Conservation (phyloP, 495 filamentous ascomycete genomes). For the Hyaloscypha finlandica region DNA sequence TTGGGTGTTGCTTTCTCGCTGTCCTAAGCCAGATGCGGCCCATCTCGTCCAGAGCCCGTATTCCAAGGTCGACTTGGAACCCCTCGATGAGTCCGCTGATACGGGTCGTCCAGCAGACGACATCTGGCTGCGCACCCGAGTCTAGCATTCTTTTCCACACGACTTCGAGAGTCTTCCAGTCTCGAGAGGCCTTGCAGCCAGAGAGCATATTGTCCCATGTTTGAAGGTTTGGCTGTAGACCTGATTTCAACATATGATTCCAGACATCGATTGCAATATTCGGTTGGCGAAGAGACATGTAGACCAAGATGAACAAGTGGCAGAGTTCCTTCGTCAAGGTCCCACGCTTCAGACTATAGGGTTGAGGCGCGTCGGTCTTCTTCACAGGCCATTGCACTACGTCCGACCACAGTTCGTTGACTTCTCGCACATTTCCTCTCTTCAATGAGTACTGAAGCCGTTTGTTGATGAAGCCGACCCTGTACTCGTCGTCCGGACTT, state of each 20-base stretch:
- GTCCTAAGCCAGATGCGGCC: constrained; percentile 50
- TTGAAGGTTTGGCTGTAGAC: constrained; percentile 50
- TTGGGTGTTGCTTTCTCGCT: constrained; percentile 20
- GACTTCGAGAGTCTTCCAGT: constrained; percentile 50
- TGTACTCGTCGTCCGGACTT: background rate
- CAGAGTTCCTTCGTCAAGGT: constrained; percentile 42
- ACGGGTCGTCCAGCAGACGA: constrained; percentile 59
- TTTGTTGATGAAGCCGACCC: constrained; percentile 13
- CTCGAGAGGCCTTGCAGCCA: constrained; percentile 52
- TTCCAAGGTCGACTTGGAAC: constrained; percentile 46
- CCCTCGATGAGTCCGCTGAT: constrained; percentile 59
- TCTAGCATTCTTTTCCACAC: constrained; percentile 59
- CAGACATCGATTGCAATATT: constrained; percentile 57
- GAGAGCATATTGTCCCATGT: constrained; percentile 67
- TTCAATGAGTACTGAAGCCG: constrained; percentile 25
- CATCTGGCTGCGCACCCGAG: constrained; percentile 56
- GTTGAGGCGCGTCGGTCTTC: background rate
- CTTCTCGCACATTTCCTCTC: constrained; percentile 11
- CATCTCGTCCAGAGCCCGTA: constrained; percentile 64
- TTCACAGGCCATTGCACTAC: constrained; percentile 15
- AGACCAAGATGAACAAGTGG: constrained; percentile 55
- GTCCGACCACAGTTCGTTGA: constrained; percentile 28
- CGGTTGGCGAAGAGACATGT: constrained; percentile 48
- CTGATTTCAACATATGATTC: constrained; percentile 55
- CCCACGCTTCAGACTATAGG: constrained; percentile 4